phyloP scores from a whole-genome alignment of 2,329 filamentous ascomycete species.

The Cladosporium halotolerans region DNA sequence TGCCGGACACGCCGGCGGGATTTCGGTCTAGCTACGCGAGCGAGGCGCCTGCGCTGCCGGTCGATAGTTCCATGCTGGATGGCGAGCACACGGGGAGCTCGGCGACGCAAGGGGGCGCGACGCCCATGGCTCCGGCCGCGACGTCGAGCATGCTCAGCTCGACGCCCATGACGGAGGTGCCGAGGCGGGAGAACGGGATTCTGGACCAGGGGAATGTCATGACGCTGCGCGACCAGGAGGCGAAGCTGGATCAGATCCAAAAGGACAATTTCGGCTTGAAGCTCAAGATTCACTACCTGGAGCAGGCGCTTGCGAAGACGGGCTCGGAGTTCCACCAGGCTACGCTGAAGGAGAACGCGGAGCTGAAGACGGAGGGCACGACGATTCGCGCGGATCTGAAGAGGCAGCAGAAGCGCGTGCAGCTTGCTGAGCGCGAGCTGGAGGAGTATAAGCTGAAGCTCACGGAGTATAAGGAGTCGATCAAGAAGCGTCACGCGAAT shows the following conservation, averaged over 20 bases:
- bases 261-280: slow-evolving; percentile 98
- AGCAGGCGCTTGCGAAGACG: slow-evolving; percentile 79
- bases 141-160: slow-evolving; percentile 71
- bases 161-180: slow-evolving; percentile 69
- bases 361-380: slow-evolving; percentile 86
- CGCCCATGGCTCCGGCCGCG: slow-evolving; percentile 67
- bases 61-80: slow-evolving; percentile 64
- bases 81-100: slow-evolving; percentile 59
- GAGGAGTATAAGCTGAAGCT: slow-evolving; percentile 79
- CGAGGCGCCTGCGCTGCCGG: slow-evolving; percentile 63
- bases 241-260: slow-evolving; percentile 85
- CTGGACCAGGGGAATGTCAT: slow-evolving; percentile 83
- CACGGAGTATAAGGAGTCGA: slow-evolving; percentile 72
- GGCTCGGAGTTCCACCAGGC: slow-evolving; percentile 86
- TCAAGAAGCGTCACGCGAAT: slow-evolving; percentile 68
- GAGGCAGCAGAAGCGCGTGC: slow-evolving; percentile 77
- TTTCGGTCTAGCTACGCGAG: slow-evolving; percentile 54
- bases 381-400: slow-evolving; percentile 84
- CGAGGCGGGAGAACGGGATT: slow-evolving; percentile 56
- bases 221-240: slow-evolving; percentile 89
- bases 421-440: slow-evolving; percentile 75
- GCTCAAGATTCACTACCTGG: slow-evolving; percentile 92
- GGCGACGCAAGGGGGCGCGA: slow-evolving; percentile 55
- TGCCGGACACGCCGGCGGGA: slow-evolving; percentile 60
- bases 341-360: slow-evolving; percentile 88